Base-by-base conservation (phyloP, 116 monocot species). In the Papilionanthe hybrid region DNA sequence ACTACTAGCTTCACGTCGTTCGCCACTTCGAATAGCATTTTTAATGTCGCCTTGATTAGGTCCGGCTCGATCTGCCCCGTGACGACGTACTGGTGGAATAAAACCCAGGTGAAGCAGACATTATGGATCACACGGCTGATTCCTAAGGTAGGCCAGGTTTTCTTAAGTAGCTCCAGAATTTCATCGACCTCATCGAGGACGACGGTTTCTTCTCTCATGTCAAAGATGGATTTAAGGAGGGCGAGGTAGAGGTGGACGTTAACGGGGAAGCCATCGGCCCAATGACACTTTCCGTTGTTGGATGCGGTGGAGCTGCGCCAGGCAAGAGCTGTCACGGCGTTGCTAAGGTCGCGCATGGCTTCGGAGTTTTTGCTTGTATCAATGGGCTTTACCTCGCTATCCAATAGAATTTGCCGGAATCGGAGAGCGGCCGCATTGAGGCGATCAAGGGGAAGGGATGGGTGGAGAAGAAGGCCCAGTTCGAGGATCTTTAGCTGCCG, bases 101-200 rank as follows among this genome's bases (percentile, higher is more conserved):
- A 77, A 18, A 83, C 82, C 93, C 99, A 99, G 2, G 95, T 72
- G 79, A 99, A 86, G 86, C 95, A 99, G 9, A 89, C 87, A 76
- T 99, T 99, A 90, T 99, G 99, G 20, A 93, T 84, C 80, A 78
- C 78, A 42, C 82, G 83, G 77, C 88, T 93, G 79, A 99, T 83
- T 37, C 95, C 95, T 4, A 99, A 65, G 1, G 78, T 91, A 0
- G 91, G 13, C 99, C 99, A 99, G 5, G 95, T 95, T 89, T 89
- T 94, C 85, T 90, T 95, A 82, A 99, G 90, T 5, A 99, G 89
- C 89, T 99, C 95, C 3, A 99, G 13, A 9, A 99, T 82, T 87
- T 99, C 99, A 48, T 99, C 99, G 4, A 99, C 91, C 79, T 95
- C 99, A 44, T 99, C 99, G 1, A 99, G 75, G 15, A 99, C 93